Conservation (phyloP, 257 asterid genomes). For the Mentha longifolia region DNA sequence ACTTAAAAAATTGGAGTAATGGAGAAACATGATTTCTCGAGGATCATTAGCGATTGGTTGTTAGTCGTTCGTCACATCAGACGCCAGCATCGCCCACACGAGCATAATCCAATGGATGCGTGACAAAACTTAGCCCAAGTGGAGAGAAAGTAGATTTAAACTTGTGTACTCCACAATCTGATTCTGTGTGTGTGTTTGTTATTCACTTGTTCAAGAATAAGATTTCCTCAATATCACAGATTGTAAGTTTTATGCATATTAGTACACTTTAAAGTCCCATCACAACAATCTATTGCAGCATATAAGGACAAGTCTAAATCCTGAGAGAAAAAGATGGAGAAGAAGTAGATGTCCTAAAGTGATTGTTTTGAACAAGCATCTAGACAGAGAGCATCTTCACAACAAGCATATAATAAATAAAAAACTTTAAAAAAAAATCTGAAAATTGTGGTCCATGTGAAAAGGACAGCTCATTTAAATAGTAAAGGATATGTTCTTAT, state of each 20-base stretch:
- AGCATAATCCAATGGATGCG: slow-evolving; percentile 19
- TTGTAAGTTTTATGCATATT: background rate
- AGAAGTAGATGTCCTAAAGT: no score
- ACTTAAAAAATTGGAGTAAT: slow-evolving; percentile 22
- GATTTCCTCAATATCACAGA: background rate
- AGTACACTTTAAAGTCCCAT: background rate
- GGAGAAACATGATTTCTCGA: background rate
- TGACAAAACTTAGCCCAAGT: slow-evolving; percentile 12
- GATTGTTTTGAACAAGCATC: slow-evolving; percentile 33
- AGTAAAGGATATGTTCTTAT: slow-evolving; percentile 13
- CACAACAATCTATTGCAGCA: background rate
- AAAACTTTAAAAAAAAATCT: no score
- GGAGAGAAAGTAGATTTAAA: slow-evolving; percentile 10
- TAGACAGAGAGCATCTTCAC: slow-evolving; percentile 32
- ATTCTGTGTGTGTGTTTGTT: slow-evolving; percentile 4
- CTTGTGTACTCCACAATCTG: background rate
- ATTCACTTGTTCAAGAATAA: slow-evolving; percentile 4
- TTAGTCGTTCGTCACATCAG: slow-evolving; percentile 21
- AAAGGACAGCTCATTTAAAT: slow-evolving; percentile 2
- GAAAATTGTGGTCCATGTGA: background rate
- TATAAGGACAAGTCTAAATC: background rate
- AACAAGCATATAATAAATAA: background rate
- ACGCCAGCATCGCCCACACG: background rate
- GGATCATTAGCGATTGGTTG: slow-evolving; percentile 7
- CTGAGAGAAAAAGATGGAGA: background rate